phyloP scores from a whole-genome alignment of 2,329 filamentous ascomycete species.

The Diplodia scrobiculata region DNA sequence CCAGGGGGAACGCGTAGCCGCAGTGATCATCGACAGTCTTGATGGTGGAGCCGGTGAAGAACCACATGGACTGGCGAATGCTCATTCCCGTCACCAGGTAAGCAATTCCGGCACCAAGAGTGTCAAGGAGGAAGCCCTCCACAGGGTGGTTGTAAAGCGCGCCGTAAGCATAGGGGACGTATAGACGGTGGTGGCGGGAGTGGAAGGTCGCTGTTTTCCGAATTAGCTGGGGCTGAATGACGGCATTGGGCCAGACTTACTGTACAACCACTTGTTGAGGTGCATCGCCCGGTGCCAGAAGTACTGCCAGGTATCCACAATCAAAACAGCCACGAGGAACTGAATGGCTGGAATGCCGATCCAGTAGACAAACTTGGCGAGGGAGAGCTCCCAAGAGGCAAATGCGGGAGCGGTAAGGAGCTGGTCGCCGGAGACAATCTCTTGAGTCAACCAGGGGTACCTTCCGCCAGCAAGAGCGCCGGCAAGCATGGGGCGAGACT shows the following conservation, averaged over 20 bases:
- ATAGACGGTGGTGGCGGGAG: slow-evolving; percentile 92
- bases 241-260: slow-evolving; percentile 56
- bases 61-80: slow-evolving; percentile 81
- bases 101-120: slow-evolving; percentile 77
- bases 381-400: slow-evolving; percentile 75
- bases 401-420: slow-evolving; percentile 66
- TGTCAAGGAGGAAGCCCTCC: slow-evolving; percentile 92
- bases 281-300: slow-evolving; percentile 97
- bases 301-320: slow-evolving; percentile 98
- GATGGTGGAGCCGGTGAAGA: slow-evolving; percentile 85
- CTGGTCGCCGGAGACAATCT: slow-evolving; percentile 57
- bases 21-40: slow-evolving; percentile 99
- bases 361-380: slow-evolving; percentile 80
- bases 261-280: slow-evolving; percentile 94
- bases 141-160: slow-evolving; percentile 96
- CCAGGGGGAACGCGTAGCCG: slow-evolving; percentile 93
- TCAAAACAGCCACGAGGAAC: slow-evolving; percentile 69
- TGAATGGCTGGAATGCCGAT: slow-evolving; percentile 74
- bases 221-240: neutral
- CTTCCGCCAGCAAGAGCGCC: slow-evolving; percentile 76
- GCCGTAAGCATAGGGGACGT: slow-evolving; percentile 96
- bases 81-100: slow-evolving; percentile 83
- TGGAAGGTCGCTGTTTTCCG: slow-evolving; percentile 72
- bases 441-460: slow-evolving; percentile 71
- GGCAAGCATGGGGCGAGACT: slow-evolving; percentile 71